phyloP scores from a whole-genome alignment of 306 rosid genomes.

The Lablab purpureus region DNA sequence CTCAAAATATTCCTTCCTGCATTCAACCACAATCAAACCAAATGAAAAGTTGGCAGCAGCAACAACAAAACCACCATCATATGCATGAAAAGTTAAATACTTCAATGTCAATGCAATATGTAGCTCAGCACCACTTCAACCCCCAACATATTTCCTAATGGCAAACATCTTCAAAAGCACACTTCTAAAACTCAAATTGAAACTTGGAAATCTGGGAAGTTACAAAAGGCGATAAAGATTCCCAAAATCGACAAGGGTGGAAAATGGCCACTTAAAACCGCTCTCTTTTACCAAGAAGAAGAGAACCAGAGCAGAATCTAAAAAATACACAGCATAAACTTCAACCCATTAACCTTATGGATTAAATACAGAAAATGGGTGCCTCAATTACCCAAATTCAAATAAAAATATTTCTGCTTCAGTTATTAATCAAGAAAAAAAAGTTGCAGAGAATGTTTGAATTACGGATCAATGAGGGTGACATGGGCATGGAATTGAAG shows the following conservation, averaged over 20 bases:
- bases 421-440: not conserved
- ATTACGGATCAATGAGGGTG: constrained; percentile 77
- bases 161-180: constrained; percentile 28
- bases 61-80: not conserved
- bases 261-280: not conserved
- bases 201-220: constrained; percentile 17
- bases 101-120: constrained; percentile 8
- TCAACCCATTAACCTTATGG: not conserved
- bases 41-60: not conserved
- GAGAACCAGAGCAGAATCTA: not conserved
- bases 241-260: not conserved
- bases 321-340: constrained; percentile 2
- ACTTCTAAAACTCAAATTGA: constrained; percentile 27
- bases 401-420: not conserved
- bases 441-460: not conserved
- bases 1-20: constrained; percentile 90
- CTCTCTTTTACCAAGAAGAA: not conserved
- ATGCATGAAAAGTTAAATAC: constrained; percentile 12
- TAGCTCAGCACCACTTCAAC: constrained; percentile 7
- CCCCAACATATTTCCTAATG: constrained; percentile 25
- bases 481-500: constrained; percentile 67
- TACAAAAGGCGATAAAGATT: not conserved
- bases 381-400: not conserved
- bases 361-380: constrained; percentile 11
- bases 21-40: constrained; percentile 40